phyloP scores from a whole-genome alignment of 2,329 filamentous ascomycete genomes.

The Clonostachys rhizophaga region DNA sequence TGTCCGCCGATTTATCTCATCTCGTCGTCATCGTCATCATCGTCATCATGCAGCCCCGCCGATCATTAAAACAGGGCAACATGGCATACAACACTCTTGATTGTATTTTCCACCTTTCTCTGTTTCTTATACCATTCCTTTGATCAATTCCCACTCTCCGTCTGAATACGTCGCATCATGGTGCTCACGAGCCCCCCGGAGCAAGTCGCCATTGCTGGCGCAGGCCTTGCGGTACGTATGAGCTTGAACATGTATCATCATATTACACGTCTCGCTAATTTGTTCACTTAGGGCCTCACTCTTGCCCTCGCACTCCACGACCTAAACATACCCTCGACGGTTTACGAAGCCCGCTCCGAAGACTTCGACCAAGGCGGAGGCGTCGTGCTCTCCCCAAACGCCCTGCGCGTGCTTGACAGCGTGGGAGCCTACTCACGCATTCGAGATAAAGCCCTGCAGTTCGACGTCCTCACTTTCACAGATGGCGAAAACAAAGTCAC shows the following conservation, averaged over 20 bases:
- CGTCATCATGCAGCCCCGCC: no score
- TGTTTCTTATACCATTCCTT: no score
- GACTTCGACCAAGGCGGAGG: slow-evolving; percentile 45
- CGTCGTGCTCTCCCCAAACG: slow-evolving; percentile 56
- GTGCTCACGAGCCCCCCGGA: not conserved
- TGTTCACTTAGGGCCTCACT: slow-evolving; percentile 35
- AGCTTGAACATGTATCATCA: not conserved
- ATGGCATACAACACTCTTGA: no score
- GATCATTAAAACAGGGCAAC: no score
- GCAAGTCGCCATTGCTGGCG: not conserved
- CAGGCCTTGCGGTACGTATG: not conserved
- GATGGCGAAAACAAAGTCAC: slow-evolving; percentile 17
- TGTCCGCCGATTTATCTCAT: no score
- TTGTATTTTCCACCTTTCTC: no score
- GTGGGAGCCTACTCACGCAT: slow-evolving; percentile 43
- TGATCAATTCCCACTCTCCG: no score
- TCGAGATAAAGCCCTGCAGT: slow-evolving; percentile 39
- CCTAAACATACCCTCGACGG: slow-evolving; percentile 38
- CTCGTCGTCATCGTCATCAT: no score
- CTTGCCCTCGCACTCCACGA: slow-evolving; percentile 50
- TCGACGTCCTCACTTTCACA: slow-evolving; percentile 42
- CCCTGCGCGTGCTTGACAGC: slow-evolving; percentile 45
- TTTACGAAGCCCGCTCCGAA: slow-evolving; percentile 45
- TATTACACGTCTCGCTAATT: not conserved
- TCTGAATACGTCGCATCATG: not conserved